These are phyloP conservation scores for Colletotrichum paranaense DNA, from an alignment of 2,329 filamentous ascomycete species.

Conservation along the genomic window DNA sequence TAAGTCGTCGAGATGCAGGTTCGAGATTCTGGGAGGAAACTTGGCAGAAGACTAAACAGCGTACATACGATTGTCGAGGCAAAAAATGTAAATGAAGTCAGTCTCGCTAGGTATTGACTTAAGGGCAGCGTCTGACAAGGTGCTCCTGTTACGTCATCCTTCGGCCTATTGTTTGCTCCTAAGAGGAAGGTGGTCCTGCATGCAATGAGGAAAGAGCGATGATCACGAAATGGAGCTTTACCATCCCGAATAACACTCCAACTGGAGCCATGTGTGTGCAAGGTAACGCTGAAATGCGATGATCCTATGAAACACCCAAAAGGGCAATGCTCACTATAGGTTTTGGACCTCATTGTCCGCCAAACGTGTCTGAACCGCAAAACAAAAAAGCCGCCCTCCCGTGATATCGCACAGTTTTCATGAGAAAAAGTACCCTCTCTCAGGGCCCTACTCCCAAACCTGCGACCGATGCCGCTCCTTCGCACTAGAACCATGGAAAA, in stretches of 20 bases:
- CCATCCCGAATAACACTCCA: neutral
- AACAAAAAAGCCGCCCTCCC: slow-evolving; percentile 19
- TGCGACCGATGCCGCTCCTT: neutral
- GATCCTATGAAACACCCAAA: neutral
- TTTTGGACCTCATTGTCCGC: slow-evolving; percentile 2
- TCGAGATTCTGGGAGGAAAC: neutral
- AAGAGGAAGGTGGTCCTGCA: neutral
- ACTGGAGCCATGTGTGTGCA: neutral
- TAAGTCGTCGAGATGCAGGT: neutral
- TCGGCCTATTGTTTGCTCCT: neutral
- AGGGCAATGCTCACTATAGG: neutral
- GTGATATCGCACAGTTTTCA: neutral
- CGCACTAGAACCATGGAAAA: neutral
- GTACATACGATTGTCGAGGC: neutral
- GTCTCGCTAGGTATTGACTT: neutral
- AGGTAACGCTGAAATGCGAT: slow-evolving; percentile 1
- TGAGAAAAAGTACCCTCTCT: neutral
- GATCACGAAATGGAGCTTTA: neutral
- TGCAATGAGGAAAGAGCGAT: neutral
- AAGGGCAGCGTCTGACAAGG: neutral
- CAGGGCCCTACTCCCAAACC: neutral
- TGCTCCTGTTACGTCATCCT: slow-evolving; percentile 25
- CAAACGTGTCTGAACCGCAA: neutral
- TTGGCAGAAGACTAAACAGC: neutral
- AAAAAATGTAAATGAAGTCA: neutral